Percentiles rank a stretch among this genome's conserved stretches.
These are phyloP conservation scores for Acanthamoeba royreba DNA, from an alignment of 208 protist species.

Conservation along the genomic window DNA sequence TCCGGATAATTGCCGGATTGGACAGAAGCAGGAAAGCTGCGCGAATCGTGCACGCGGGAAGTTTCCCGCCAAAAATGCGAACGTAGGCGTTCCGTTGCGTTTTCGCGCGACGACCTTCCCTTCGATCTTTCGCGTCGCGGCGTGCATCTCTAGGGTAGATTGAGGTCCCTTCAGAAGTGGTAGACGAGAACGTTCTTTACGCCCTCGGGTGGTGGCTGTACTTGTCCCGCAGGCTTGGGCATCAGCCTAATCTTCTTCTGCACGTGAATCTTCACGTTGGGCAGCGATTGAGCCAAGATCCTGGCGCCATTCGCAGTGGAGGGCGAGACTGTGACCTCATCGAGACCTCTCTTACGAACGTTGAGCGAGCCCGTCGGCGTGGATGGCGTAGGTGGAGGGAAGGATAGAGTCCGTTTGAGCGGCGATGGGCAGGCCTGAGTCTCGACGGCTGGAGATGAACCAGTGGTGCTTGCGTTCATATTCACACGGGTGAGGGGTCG, in stretches of 20 bases:
- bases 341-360: neutral
- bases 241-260: constrained; percentile 10
- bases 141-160: neutral
- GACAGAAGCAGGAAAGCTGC: neutral
- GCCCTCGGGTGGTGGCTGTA: neutral
- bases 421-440: neutral
- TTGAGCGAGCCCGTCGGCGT: neutral
- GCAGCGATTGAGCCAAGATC: neutral
- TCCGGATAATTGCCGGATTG: neutral
- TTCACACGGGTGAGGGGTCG: no score
- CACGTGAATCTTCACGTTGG: constrained; percentile 25
- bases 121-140: neutral
- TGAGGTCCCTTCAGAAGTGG: neutral
- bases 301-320: neutral
- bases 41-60: neutral
- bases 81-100: neutral
- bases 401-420: neutral
- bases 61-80: neutral
- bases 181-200: neutral
- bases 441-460: no score
- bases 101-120: neutral
- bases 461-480: no score
- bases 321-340: neutral
- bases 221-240: neutral
- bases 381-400: neutral